These are phyloP conservation scores for Paramecium octaurelia DNA, from an alignment of 73 alveolate genomes.

Conservation along the genomic window DNA sequence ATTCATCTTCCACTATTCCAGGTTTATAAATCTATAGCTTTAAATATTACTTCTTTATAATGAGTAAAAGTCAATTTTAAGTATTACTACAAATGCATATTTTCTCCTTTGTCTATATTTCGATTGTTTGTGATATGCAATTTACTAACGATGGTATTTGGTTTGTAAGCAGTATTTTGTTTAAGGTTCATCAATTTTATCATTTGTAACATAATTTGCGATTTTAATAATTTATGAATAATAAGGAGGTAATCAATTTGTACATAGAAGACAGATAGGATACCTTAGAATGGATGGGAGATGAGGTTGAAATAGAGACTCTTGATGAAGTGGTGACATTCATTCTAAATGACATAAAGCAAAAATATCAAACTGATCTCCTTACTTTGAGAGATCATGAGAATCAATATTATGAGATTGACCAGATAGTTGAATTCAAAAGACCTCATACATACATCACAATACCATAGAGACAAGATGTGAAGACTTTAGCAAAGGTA, in stretches of 20 bases:
- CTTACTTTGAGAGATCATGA: slow-evolving; percentile 19
- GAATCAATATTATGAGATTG: slow-evolving; percentile 30
- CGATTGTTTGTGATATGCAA: neutral
- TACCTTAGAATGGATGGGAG: neutral
- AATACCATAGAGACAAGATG: slow-evolving; percentile 19
- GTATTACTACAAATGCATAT: too few species aligned
- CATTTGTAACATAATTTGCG: neutral
- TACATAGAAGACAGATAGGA: slow-evolving; percentile 31
- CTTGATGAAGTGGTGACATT: neutral
- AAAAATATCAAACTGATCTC: slow-evolving; percentile 20
- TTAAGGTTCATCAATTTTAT: slow-evolving; percentile 8
- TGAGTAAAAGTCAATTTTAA: slow-evolving; percentile 7
- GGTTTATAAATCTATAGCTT: slow-evolving; percentile 60
- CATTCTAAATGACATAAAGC: slow-evolving; percentile 7
- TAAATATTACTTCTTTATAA: slow-evolving; percentile 49
- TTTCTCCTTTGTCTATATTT: too few species aligned
- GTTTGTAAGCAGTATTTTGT: neutral
- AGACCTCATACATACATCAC: slow-evolving; percentile 43
- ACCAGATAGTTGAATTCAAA: neutral
- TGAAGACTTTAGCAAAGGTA: neutral
- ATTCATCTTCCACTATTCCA: slow-evolving; percentile 54
- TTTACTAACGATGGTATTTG: neutral
- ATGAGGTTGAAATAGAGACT: neutral
- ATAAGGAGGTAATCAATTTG: slow-evolving; percentile 8
- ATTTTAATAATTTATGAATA: neutral